Percentiles rank a stretch among this genome's conserved stretches.
These are phyloP conservation scores for Pichia manshurica DNA, from an alignment of 805 yeast species.

Conservation along the genomic window DNA sequence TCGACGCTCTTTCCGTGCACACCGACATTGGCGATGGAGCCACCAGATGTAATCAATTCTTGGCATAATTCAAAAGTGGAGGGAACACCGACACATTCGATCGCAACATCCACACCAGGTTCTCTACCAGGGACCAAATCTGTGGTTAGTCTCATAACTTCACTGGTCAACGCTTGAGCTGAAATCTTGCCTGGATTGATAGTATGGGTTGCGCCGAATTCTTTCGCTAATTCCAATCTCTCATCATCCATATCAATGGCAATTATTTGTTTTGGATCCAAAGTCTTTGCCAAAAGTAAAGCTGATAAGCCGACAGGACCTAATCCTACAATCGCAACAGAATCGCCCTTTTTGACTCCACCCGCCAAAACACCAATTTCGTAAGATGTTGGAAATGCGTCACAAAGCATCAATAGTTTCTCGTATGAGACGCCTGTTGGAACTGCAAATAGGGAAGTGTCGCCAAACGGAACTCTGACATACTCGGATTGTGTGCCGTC, in stretches of 20 bases:
- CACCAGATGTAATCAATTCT: conserved; percentile 50
- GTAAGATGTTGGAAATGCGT: conserved; percentile 63
- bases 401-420: conserved; percentile 54
- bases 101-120: conserved; percentile 58
- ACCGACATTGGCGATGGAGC: conserved; percentile 62
- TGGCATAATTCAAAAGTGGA: conserved; percentile 56
- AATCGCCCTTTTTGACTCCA: conserved; percentile 46
- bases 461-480: conserved; percentile 49
- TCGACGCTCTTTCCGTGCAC: conserved; percentile 41
- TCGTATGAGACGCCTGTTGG: conserved; percentile 34
- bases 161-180: conserved; percentile 33
- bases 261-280: conserved; percentile 50
- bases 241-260: conserved; percentile 55
- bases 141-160: conserved; percentile 23
- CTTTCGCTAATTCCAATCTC: conserved; percentile 51
- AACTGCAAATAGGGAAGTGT: conserved; percentile 33
- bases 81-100: conserved; percentile 62
- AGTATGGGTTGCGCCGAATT: conserved; percentile 54
- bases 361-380: conserved; percentile 60
- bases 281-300: conserved; percentile 47
- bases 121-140: conserved; percentile 21
- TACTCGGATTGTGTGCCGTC: conserved; percentile 66
- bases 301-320: conserved; percentile 66
- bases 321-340: conserved; percentile 59
- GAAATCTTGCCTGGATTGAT: conserved; percentile 47